These are phyloP conservation scores for Sugiyamaella qingdaonensis DNA, from an alignment of 805 yeast genomes.

Conservation along the genomic window DNA sequence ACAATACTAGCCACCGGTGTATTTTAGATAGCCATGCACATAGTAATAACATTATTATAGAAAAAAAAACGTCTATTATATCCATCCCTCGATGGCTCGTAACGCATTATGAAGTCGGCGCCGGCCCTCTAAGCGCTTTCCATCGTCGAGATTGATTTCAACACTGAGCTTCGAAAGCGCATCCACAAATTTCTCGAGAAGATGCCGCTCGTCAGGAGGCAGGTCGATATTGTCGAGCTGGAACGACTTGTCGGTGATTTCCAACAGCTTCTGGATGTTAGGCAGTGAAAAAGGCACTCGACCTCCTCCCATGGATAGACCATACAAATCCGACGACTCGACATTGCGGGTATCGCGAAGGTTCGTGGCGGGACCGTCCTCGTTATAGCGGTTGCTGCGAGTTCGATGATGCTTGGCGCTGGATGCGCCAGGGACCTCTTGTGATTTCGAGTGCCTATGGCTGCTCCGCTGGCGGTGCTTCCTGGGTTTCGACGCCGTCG, in stretches of 20 bases:
- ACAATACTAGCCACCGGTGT: not conserved
- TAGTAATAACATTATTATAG: slow-evolving; percentile 3
- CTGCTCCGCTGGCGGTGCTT: not conserved
- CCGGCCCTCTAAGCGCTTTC: slow-evolving; percentile 74
- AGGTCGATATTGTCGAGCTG: slow-evolving; percentile 72
- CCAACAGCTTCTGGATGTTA: slow-evolving; percentile 26
- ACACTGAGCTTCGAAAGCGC: slow-evolving; percentile 80
- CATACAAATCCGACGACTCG: not conserved
- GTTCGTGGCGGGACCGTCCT: not conserved
- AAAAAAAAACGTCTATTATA: slow-evolving; percentile 22
- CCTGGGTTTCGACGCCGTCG: not conserved
- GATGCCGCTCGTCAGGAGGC: slow-evolving; percentile 69
- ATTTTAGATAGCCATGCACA: not conserved
- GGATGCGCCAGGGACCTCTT: not conserved
- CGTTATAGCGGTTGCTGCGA: not conserved
- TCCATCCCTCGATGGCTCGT: slow-evolving; percentile 80
- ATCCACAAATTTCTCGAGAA: slow-evolving; percentile 82
- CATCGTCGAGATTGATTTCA: slow-evolving; percentile 84
- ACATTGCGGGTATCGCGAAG: not conserved
- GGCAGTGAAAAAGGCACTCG: slow-evolving; percentile 19
- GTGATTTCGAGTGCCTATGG: not conserved
- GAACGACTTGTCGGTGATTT: slow-evolving; percentile 24
- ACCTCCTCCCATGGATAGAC: not conserved
- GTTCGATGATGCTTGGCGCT: not conserved
- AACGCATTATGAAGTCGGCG: slow-evolving; percentile 76